Evolutionary conservation across 2,329 filamentous ascomycete species (phyloP), one percentile per base, ranked within the genome.

Genomic region (Neofusicoccum sp.): DNA sequence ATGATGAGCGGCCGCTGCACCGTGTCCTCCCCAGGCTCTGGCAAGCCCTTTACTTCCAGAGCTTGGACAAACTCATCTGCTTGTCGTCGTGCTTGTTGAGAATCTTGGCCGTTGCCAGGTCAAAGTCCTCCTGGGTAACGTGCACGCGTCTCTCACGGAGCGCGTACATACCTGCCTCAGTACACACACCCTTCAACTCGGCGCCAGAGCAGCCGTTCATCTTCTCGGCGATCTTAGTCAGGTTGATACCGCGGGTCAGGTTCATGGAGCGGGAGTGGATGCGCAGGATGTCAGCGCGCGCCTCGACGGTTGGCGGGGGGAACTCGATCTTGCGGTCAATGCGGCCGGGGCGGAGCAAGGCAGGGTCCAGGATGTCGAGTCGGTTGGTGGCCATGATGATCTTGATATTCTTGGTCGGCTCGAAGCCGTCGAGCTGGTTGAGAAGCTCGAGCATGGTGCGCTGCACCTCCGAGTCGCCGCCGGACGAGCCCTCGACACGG

Each of bases 71-170:
- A 74, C 89, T 93, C 71, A 93, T 91, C 77, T 97, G 93, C 86
- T 98, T 98, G 79, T 99, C 95, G 74, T 98, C 95, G 77, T 98
- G 95, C 85, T 97, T 98, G 87, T 99, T 98, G 76, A 99, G 86
- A 65, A 99, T 94, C 90, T 99, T 99, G 76, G 95, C 95, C 6
- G 95, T 99, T 37, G 95, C 95, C 66, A 99, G 85, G 78, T 99
- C 95, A 77, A 99, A 99, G 80, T 99, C 95, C 80, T 99, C 95
- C 78, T 99, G 95, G 41, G 95, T 99, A 69, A 99, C 95, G 77
- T 99, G 95, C 64, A 99, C 94, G 80, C 95, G 89, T 75, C 95
- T 85, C 82, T 99, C 95, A 70, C 95, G 89, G 67, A 99, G 84
- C 12, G 95, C 95, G 75, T 95, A 99, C 95, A 99, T 99, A 72